Evolutionary conservation across 169 alveolate species (phyloP).

Genomic region (Babesia caballi): DNA sequence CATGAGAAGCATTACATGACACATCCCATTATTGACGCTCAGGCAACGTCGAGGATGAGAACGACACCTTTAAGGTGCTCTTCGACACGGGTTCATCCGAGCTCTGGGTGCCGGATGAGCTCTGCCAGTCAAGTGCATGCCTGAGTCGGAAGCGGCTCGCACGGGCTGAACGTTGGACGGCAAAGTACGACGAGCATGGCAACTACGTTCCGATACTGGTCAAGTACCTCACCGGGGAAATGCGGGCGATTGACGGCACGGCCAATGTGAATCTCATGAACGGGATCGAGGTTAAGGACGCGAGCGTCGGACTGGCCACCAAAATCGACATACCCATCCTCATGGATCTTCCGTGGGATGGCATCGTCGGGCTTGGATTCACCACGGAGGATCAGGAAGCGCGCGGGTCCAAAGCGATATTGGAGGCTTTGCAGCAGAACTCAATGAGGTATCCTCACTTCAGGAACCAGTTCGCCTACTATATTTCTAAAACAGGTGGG

Average conservation of each 20-base stretch:
- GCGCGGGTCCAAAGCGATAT: constrained; percentile 71
- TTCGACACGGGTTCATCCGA: constrained; percentile 81
- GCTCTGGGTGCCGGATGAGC: constrained; percentile 74
- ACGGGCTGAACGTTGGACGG: constrained; percentile 20
- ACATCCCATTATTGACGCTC: too few species aligned
- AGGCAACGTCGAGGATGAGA: constrained; percentile 40
- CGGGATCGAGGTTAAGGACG: constrained; percentile 38
- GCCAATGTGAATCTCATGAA: constrained; percentile 38
- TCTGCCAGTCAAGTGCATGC: constrained; percentile 44
- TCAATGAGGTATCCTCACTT: constrained; percentile 31
- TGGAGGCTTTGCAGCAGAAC: constrained; percentile 35
- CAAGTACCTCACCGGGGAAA: constrained; percentile 59
- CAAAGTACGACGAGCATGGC: constrained; percentile 43
- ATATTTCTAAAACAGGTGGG: constrained; percentile 46
- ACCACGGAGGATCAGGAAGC: constrained; percentile 64
- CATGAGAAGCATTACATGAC: too few species aligned
- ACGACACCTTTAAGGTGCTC: constrained; percentile 65
- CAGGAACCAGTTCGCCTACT: constrained; percentile 61
- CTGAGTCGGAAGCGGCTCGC: constrained; percentile 36
- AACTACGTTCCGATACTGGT: constrained; percentile 45
- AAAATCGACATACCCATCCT: constrained; percentile 42
- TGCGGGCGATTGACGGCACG: constrained; percentile 59
- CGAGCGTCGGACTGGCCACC: constrained; percentile 60
- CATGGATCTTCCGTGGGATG: constrained; percentile 68
- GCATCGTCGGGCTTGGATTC: constrained; percentile 76